These are phyloP conservation scores for Globisporangium acanthophoron DNA, from an alignment of 352 stramenopile genomes.

Conservation along the genomic window DNA sequence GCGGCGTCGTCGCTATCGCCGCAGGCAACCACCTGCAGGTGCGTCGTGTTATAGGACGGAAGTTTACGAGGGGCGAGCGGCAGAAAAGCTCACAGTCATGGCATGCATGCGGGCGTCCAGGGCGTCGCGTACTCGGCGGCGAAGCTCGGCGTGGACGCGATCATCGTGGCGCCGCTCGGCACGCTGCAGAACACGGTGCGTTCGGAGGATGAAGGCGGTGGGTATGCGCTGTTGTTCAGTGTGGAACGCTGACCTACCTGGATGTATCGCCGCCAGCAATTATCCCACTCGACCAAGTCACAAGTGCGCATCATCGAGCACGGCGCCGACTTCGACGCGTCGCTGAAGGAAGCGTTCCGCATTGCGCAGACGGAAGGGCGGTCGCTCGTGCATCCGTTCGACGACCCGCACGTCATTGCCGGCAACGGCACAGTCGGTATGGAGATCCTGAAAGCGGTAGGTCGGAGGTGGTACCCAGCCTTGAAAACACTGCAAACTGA, in stretches of 20 bases:
- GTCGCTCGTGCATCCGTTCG: slow-evolving; percentile 96
- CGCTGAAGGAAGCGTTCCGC: slow-evolving; percentile 88
- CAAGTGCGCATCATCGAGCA: slow-evolving; percentile 92
- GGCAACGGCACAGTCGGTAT: slow-evolving; percentile 97
- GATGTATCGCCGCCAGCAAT: slow-evolving; percentile 6
- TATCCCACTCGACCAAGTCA: slow-evolving; percentile 41
- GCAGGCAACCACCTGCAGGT: slow-evolving; percentile 96
- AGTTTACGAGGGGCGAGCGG: too few species aligned
- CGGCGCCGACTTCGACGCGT: slow-evolving; percentile 96
- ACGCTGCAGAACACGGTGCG: slow-evolving; percentile 91
- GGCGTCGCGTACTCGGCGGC: slow-evolving; percentile 93
- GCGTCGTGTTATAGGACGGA: neutral
- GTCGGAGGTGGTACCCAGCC: neutral
- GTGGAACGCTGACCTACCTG: too few species aligned
- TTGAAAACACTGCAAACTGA: neutral
- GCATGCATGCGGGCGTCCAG: slow-evolving; percentile 4
- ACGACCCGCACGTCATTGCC: slow-evolving; percentile 97
- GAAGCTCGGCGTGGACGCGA: slow-evolving; percentile 90
- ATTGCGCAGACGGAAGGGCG: slow-evolving; percentile 89
- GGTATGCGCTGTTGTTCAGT: slow-evolving; percentile 8
- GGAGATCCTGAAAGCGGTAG: slow-evolving; percentile 86
- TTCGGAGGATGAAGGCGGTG: neutral
- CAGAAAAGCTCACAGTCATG: neutral
- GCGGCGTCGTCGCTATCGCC: slow-evolving; percentile 76
- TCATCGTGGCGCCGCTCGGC: slow-evolving; percentile 96